Evolutionary conservation across 2,329 filamentous ascomycete species (phyloP), one percentile per base, ranked within the genome.

Genomic region (Pseudogymnoascus sp.): DNA sequence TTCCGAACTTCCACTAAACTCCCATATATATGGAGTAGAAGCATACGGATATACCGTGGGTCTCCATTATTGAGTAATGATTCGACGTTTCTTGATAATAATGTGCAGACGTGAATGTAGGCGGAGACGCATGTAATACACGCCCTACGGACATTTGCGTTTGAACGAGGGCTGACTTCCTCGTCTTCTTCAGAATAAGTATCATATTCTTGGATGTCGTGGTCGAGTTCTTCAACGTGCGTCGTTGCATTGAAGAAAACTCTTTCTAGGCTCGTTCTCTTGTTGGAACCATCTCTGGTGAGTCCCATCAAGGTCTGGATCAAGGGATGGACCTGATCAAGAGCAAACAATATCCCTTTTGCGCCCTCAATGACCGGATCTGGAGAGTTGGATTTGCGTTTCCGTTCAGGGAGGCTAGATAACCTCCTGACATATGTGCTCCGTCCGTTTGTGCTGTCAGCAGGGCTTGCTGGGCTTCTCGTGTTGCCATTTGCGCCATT

Each of bases 171-270:
- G 2, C 76, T 73, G 38, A 74, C 72, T 33, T 76, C 74, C 41
- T 78, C 77, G 8, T 82, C 81, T 22, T 77, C 75, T 14, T 80
- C 80, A 0, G 77, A 74, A 4, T 77, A 74, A 15, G 74, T 73
- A 59, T 86, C 82, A 62, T 86, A 82, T 63, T 80, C 82, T 68
- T 86, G 82, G 18, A 88, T 83, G 66, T 86, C 83, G 63, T 82
- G 80, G 67, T 87, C 84, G 6, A 87, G 74, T 67, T 87, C 82
- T 69, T 86, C 82, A 2, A 88, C 83, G 63, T 87, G 85, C 1
- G 80, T 82, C 63, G 83, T 85, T 9, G 84, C 86, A 69, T 86
- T 86, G 72, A 86, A 87, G 63, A 87, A 84, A 28, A 87, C 83
- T 61, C 85, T 81, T 67, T 87, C 84, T 9, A 88, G 78, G 64